These are phyloP conservation scores for Hymenoscyphus scutula DNA, from an alignment of 2,329 filamentous ascomycete genomes.

Conservation along the genomic window DNA sequence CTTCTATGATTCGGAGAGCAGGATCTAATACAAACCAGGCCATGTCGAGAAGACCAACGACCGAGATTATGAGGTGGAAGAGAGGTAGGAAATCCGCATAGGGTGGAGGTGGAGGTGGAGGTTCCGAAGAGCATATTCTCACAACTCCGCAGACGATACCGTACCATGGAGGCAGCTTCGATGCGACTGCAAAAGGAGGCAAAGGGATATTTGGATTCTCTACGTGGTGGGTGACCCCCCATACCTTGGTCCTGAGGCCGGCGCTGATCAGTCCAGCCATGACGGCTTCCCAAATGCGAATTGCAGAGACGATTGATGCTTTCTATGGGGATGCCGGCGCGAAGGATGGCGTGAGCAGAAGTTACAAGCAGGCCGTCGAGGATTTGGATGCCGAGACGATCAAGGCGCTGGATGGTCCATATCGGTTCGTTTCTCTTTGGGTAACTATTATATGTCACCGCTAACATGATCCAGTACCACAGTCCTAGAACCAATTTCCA, in stretches of 20 bases:
- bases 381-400: slow-evolving; percentile 98
- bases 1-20: background rate
- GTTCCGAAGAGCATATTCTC: slow-evolving; percentile 4
- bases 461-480: slow-evolving; percentile 60
- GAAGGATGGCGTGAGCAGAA: slow-evolving; percentile 89
- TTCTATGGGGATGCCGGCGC: slow-evolving; percentile 97
- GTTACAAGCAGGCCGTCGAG: slow-evolving; percentile 97
- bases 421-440: slow-evolving; percentile 59
- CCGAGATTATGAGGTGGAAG: slow-evolving; percentile 97
- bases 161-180: slow-evolving; percentile 94
- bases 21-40: slow-evolving; percentile 44
- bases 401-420: slow-evolving; percentile 95
- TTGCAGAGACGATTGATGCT: slow-evolving; percentile 97
- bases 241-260: background rate
- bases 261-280: slow-evolving; percentile 61
- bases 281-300: slow-evolving; percentile 99
- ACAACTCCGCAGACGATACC: slow-evolving; percentile 68
- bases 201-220: slow-evolving; percentile 93
- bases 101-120: background rate
- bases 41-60: slow-evolving; percentile 99
- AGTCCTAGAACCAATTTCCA: slow-evolving; percentile 89
- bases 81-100: slow-evolving; percentile 55
- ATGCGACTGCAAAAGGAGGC: slow-evolving; percentile 94
- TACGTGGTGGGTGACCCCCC: slow-evolving; percentile 64
- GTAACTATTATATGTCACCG: background rate